Evolutionary conservation across 805 yeast genomes (phyloP).

Genomic region (Sugiyamaella chiloensis): DNA sequence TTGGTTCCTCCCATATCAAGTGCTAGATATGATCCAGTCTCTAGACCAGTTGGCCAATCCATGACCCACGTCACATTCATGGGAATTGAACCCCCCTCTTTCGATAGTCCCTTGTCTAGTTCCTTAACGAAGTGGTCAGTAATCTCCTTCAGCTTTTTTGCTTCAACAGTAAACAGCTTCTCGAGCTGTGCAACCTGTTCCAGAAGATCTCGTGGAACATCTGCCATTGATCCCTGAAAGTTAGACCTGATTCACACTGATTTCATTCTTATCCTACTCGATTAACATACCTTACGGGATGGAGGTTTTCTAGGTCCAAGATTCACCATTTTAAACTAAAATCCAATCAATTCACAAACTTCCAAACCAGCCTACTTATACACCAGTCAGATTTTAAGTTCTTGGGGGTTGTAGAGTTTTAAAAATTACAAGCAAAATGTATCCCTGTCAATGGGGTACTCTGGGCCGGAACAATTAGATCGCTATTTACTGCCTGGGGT

Average conservation of each 20-base stretch:
- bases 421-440: no score
- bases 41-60: constrained; percentile 89
- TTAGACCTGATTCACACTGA: not conserved
- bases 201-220: constrained; percentile 62
- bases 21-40: constrained; percentile 85
- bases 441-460: no score
- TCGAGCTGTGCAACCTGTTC: constrained; percentile 59
- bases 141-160: constrained; percentile 59
- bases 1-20: constrained; percentile 98
- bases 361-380: no score
- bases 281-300: constrained; percentile 55
- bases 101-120: constrained; percentile 72
- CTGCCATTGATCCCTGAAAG: constrained; percentile 54
- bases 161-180: constrained; percentile 56
- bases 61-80: constrained; percentile 98
- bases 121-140: constrained; percentile 75
- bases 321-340: constrained; percentile 74
- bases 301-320: constrained; percentile 83
- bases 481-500: no score
- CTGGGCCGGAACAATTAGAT: no score
- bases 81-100: constrained; percentile 80
- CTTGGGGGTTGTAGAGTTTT: no score
- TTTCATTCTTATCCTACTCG: not conserved
- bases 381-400: no score
- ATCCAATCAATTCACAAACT: no score